Evolutionary conservation across 2,329 filamentous ascomycete genomes (phyloP).

Genomic region (Daldinia eschscholtzii): DNA sequence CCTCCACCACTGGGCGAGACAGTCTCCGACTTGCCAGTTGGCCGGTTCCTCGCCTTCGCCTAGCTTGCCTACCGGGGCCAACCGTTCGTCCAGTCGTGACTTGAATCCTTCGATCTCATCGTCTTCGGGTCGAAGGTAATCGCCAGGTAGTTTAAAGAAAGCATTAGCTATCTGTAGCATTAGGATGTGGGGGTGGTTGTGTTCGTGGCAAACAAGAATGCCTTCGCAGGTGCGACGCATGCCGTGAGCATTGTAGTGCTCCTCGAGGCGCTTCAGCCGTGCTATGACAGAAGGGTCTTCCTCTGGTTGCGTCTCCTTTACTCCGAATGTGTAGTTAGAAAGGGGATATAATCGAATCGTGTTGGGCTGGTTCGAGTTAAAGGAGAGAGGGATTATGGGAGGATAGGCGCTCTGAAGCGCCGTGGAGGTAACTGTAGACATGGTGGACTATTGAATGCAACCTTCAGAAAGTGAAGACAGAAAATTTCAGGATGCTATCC

Average conservation of each 20-base stretch:
- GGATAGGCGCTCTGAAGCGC: constrained; percentile 82
- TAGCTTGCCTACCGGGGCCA: constrained; percentile 89
- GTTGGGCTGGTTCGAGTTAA: constrained; percentile 89
- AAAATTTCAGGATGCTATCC: neutral
- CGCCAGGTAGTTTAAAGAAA: constrained; percentile 98
- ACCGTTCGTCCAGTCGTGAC: constrained; percentile 87
- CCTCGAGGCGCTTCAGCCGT: constrained; percentile 91
- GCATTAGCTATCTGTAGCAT: constrained; percentile 99
- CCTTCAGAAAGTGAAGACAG: neutral
- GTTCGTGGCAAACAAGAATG: constrained; percentile 97
- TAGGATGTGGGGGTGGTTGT: constrained; percentile 97
- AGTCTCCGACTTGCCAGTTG: constrained; percentile 95
- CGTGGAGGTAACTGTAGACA: constrained; percentile 86
- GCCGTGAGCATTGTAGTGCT: constrained; percentile 91
- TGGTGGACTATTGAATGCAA: constrained; percentile 54
- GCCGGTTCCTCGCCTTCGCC: constrained; percentile 86
- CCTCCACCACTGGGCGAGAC: constrained; percentile 97
- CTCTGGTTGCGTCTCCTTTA: constrained; percentile 97
- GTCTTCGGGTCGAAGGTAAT: constrained; percentile 90
- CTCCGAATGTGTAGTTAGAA: constrained; percentile 98
- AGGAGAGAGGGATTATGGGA: constrained; percentile 83
- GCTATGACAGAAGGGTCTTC: constrained; percentile 96
- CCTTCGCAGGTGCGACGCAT: constrained; percentile 98
- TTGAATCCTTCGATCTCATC: constrained; percentile 98
- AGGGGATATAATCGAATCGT: constrained; percentile 94